phyloP scores from a whole-genome alignment of 2,329 filamentous ascomycete genomes.

The Fusarium concolor region DNA sequence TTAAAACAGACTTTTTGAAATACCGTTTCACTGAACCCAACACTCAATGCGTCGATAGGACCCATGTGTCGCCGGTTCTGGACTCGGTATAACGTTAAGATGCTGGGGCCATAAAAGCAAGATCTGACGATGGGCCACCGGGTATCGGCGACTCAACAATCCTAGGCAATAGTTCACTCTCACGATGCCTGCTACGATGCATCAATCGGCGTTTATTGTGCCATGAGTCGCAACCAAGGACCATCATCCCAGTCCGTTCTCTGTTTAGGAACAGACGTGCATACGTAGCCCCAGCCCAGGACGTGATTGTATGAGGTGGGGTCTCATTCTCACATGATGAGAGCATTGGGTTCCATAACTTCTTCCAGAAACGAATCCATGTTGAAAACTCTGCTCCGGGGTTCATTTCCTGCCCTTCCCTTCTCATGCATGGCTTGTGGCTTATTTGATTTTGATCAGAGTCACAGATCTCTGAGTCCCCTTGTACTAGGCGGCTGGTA shows the following conservation, averaged over 20 bases:
- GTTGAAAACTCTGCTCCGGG: conserved; percentile 34
- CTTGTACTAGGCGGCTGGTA: conserved; percentile 18
- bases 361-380: conserved; percentile 36
- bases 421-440: conserved; percentile 9
- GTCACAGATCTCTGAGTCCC: conserved; percentile 20
- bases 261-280: conserved; percentile 9
- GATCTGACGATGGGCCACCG: neutral
- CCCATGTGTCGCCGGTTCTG: neutral
- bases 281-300: conserved; percentile 2
- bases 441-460: conserved; percentile 17
- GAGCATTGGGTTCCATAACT: conserved; percentile 24
- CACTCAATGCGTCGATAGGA: neutral
- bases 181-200: conserved; percentile 5
- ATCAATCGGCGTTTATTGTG: conserved; percentile 14
- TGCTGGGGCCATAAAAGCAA: conserved; percentile 6
- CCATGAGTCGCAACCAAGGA: conserved; percentile 28
- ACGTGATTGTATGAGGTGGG: conserved; percentile 16
- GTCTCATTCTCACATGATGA: conserved; percentile 36
- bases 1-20: neutral
- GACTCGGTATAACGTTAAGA: neutral
- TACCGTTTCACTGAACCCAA: conserved; percentile 8
- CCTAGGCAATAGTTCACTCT: conserved; percentile 16
- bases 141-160: conserved; percentile 9
- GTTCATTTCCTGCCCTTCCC: conserved; percentile 22
- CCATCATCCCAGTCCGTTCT: conserved; percentile 1